Evolutionary conservation across 768 basidiomycete genomes (phyloP), one percentile per base, ranked within the genome.

Genomic region (Termitomyces sp.): DNA sequence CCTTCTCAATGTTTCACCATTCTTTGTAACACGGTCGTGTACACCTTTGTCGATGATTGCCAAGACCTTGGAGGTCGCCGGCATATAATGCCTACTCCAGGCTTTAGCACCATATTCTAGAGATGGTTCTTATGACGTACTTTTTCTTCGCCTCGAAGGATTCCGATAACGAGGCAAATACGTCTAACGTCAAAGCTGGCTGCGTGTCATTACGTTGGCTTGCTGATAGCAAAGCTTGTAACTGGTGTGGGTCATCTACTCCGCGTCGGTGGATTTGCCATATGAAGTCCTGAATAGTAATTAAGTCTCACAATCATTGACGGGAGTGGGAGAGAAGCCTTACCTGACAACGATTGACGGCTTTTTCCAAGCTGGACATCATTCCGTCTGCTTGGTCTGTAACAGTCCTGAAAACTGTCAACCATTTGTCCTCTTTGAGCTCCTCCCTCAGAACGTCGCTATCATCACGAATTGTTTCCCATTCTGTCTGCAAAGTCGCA

Each of bases 341-440:
- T 66, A 93, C 93, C 78, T 92, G 89, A 76, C 93, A 95, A 63
- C 91, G 85, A 66, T 86, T 87, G 46, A 96, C 86, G 9, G 91
- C 93, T 72, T 96, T 98, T 75, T 98, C 93, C 64, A 99, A 75
- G 67, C 91, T 92, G 31, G 85, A 85, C 93, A 98, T 96, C 96
- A 98, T 97, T 27, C 93, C 93, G 69, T 95, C 93, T 45, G 96
- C 95, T 71, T 98, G 95, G 67, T 95, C 89, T 45, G 93, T 87
- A 58, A 94, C 91, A 6, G 92, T 95, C 63, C 95, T 83, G 73
- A 98, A 98, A 22, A 98, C 92, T 12, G 89, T 90, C 66, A 98
- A 80, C 93, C 93, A 97, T 66, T 95, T 95, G 73, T 98, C 96
- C 72, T 98, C 96, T 74, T 92, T 95, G 63, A 98, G 78, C 73